phyloP scores from a whole-genome alignment of 805 yeast genomes.

The Teunomyces kruisii region DNA sequence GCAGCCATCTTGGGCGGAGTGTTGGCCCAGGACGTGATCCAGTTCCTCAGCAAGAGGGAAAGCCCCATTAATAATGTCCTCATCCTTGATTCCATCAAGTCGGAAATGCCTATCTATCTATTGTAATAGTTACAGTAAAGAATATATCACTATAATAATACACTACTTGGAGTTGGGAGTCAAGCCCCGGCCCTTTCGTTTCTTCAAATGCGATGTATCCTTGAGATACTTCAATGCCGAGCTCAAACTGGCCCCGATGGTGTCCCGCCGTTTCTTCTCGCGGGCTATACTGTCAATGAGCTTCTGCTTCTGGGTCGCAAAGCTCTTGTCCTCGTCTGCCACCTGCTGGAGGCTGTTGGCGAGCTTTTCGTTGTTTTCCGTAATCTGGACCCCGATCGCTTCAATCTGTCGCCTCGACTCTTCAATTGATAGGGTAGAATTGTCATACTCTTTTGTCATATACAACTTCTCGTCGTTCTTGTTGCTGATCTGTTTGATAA shows the following conservation, averaged over 20 bases:
- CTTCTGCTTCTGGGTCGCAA: slow-evolving; percentile 19
- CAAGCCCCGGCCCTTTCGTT: slow-evolving; percentile 39
- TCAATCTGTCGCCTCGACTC: slow-evolving; percentile 41
- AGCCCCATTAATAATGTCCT: slow-evolving; percentile 80
- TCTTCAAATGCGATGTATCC: slow-evolving; percentile 42
- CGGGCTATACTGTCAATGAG: slow-evolving; percentile 21
- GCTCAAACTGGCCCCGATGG: slow-evolving; percentile 27
- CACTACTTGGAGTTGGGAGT: slow-evolving; percentile 26
- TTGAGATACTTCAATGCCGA: slow-evolving; percentile 33
- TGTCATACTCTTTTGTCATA: slow-evolving; percentile 56
- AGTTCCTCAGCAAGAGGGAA: slow-evolving; percentile 71
- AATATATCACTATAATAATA: neutral
- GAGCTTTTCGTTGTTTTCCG: slow-evolving; percentile 18
- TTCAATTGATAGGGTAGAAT: slow-evolving; percentile 49
- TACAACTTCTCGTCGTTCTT: slow-evolving; percentile 61
- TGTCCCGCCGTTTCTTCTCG: slow-evolving; percentile 23
- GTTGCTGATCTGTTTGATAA: slow-evolving; percentile 45
- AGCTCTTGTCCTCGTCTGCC: slow-evolving; percentile 14
- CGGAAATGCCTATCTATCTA: slow-evolving; percentile 75
- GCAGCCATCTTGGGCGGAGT: slow-evolving; percentile 90
- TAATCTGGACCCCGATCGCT: slow-evolving; percentile 16
- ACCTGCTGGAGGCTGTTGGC: slow-evolving; percentile 20
- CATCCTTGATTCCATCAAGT: slow-evolving; percentile 67
- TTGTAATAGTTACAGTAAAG: slow-evolving; percentile 15
- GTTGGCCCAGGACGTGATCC: slow-evolving; percentile 86